Evolutionary conservation across 2,329 filamentous ascomycete species (phyloP), one percentile per base, ranked within the genome.

Genomic region (Rutstroemia sp.): DNA sequence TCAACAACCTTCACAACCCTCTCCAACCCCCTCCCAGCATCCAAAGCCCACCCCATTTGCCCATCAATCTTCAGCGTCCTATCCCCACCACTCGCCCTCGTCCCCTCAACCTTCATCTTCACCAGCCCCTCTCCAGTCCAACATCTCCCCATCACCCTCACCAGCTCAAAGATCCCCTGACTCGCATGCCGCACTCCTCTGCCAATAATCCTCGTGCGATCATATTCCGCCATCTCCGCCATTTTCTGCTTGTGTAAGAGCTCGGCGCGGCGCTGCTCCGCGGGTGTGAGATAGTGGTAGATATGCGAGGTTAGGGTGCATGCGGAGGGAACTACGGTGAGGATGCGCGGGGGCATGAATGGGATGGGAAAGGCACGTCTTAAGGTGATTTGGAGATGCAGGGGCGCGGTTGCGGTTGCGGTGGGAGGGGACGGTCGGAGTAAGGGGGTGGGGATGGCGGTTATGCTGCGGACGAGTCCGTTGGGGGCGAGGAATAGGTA

Each of bases 21-120:
- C 69, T 86, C 82, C 53, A 86, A 66, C 3, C 79, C 79, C 54
- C 73, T 74, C 45, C 84, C 84, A 4, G 78, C 73, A 42, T 86
- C 82, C 49, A 84, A 73, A 21, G 78, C 78, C 72, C 73, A 62
- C 85, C 82, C 21, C 86, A 67, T 71, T 83, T 84, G 66, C 52
- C n/a, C 54, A 56, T 56, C 54, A 46, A 56, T 46, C 6, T 56
- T 55, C 17, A 55, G 25, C 3, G 34, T 25, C 16, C 38, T 42
- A 5, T 41, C 54, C 4, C n/a, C 51, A n/a, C 70, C 68, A 72
- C 61, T 86, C 82, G 27, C 17, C 86, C 67, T 71, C 83, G 84
- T 66, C 17, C 73, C 76, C 10, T 77, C 71, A 14, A 82, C 70
- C 51, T 67, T 68, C 50, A 86, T 71, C 56, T 73, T 72, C 41